Base-by-base conservation (phyloP, 768 basidiomycete species). In the Gymnopilus dilepis region DNA sequence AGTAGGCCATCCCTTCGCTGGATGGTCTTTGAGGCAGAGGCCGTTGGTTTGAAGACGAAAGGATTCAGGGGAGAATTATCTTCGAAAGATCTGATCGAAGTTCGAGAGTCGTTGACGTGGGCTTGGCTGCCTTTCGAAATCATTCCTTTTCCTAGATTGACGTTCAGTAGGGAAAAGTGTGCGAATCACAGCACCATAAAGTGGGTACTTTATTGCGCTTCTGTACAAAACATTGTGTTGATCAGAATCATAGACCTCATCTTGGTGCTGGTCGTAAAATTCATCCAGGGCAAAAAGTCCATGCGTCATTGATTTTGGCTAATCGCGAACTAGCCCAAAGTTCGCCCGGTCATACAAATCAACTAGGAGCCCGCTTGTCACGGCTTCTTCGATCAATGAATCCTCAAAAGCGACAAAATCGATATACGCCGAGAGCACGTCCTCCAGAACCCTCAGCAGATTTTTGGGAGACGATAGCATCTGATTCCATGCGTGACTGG, bases 1-100 rank as follows among this genome's bases (percentile, higher is more conserved):
- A 62, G 55, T 31, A 34, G 61, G 17, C 67, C 69, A 0, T 60
- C 72, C 13, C 52, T 69, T 4, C 34, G 67, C 12, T 72, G 69
- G 70, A 72, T 72, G 69, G 60, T 64, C 0, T 62, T 62, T 21
- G 69, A 72, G 56, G 71, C 71, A 6, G 56, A 37, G n/a, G 59
- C 53, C 4, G 34, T 61, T 17, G 70, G 70, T 3, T 65, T 72
- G 40, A 34, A 50, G 15, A 59, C 58, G 41, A 28, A 28, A 2
- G 31, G n/a, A 56, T 56, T 65, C 17, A 42, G 47, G 4, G 51
- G 48, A 17, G 63, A 69, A 5, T 45, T 67, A 17, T 33, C 30
- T 13, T 15, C 15, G 26, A 17, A 53, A 0, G 51, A 59, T 24
- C 38, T 31, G 12, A 56, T 61, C 17, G 58, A 66, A 1, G 30